phyloP scores from a whole-genome alignment of 1,139 yeast genomes.

The Diutina siamensis region DNA sequence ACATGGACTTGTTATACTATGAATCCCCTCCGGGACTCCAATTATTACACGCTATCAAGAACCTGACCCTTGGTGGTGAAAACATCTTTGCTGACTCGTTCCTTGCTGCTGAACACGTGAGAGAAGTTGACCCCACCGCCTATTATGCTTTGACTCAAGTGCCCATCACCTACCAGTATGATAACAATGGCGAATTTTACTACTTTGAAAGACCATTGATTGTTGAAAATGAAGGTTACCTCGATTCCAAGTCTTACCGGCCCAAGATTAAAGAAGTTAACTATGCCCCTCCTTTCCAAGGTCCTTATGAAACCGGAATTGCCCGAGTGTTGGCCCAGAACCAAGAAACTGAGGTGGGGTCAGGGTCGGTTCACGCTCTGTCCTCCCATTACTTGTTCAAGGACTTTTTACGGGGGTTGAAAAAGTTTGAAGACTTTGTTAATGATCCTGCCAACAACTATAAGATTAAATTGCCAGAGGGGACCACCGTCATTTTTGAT shows the following conservation, averaged over 20 bases:
- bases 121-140: conserved; percentile 47
- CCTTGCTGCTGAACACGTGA: conserved; percentile 48
- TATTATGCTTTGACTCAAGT: conserved; percentile 50
- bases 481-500: conserved; percentile 59
- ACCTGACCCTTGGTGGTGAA: conserved; percentile 59
- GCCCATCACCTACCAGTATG: conserved; percentile 64
- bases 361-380: conserved; percentile 2
- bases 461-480: conserved; percentile 46
- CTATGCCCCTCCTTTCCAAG: conserved; percentile 82
- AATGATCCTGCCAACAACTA: conserved; percentile 46
- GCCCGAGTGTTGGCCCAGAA: background rate
- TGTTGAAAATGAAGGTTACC: conserved; percentile 34
- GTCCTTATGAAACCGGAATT: conserved; percentile 43
- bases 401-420: conserved; percentile 50
- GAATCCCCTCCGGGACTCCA: conserved; percentile 84
- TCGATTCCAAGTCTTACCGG: conserved; percentile 3
- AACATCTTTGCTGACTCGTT: conserved; percentile 68
- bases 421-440: conserved; percentile 47
- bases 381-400: conserved; percentile 18
- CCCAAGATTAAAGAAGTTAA: conserved; percentile 46
- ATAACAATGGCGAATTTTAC: conserved; percentile 53
- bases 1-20: conserved; percentile 70
- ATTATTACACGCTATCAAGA: conserved; percentile 53
- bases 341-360: background rate
- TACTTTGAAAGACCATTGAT: conserved; percentile 55